Conservation (phyloP, 208 protist genomes). For the Leishmania guyanensis region DNA sequence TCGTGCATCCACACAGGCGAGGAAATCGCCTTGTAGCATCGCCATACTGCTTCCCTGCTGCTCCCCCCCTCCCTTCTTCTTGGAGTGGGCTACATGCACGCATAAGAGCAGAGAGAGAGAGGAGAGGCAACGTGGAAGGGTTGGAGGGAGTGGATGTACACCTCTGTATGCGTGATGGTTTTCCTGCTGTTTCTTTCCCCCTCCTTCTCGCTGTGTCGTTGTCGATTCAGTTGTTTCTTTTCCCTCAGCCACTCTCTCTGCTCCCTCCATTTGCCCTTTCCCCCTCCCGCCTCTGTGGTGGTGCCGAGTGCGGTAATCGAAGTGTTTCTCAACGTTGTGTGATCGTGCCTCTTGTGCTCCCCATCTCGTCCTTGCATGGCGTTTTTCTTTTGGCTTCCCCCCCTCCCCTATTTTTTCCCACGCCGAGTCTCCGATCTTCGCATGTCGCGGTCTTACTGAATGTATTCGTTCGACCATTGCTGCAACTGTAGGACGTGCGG, state of each 20-base stretch:
- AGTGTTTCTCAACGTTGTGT: not conserved
- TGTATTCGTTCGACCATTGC: not conserved
- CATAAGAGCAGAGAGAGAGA: not conserved
- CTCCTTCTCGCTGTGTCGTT: not conserved
- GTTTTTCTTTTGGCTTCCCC: not conserved
- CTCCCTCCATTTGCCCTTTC: not conserved
- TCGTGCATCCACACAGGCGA: not conserved
- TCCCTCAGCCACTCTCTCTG: not conserved
- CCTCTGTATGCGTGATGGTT: not conserved
- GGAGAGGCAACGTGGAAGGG: not conserved
- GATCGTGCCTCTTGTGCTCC: not conserved
- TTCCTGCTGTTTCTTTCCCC: too few species aligned
- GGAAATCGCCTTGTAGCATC: not conserved
- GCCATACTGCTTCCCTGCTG: not conserved
- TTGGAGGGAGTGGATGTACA: not conserved
- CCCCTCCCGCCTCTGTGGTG: not conserved
- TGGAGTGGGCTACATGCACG: not conserved
- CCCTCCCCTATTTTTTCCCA: not conserved
- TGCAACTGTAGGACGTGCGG: not conserved
- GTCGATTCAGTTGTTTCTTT: not conserved
- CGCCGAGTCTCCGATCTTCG: not conserved
- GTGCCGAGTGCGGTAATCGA: not conserved
- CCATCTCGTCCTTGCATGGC: not conserved
- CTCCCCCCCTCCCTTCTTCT: not conserved
- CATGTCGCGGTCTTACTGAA: not conserved